phyloP scores from a whole-genome alignment of 805 yeast genomes.

The Lipomyces lipofer region DNA sequence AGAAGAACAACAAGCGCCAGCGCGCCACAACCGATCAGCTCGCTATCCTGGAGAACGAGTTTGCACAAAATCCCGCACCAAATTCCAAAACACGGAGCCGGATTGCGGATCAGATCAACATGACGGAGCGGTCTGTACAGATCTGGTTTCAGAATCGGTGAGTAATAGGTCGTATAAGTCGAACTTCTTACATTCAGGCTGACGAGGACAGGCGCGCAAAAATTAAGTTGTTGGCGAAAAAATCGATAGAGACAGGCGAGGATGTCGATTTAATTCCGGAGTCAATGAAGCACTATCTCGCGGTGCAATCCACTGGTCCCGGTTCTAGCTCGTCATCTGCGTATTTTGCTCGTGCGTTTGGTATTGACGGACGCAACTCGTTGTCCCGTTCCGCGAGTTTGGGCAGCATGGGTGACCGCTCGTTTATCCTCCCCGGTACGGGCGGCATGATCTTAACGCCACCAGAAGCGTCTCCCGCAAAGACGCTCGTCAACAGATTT shows the following conservation, averaged over 20 bases:
- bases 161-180: too few relatives aligned
- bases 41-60: constrained; percentile 65
- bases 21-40: constrained; percentile 82
- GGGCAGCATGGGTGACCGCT: constrained; percentile 11
- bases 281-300: constrained; percentile 28
- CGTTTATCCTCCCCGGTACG: constrained; percentile 10
- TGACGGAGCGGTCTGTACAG: constrained; percentile 85
- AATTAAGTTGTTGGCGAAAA: constrained; percentile 28
- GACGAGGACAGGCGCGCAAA: constrained; percentile 24
- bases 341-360: constrained; percentile 27
- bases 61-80: constrained; percentile 73
- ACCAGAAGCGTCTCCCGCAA: neutral
- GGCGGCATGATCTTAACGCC: constrained; percentile 18
- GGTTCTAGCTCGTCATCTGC: constrained; percentile 16
- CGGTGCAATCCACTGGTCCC: constrained; percentile 23
- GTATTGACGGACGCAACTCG: constrained; percentile 8
- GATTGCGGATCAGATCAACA: constrained; percentile 69
- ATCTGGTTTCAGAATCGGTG: constrained; percentile 85
- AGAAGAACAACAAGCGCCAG: constrained; percentile 52
- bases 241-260: constrained; percentile 29
- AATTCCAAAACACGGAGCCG: constrained; percentile 39
- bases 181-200: neutral
- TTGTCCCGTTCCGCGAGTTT: constrained; percentile 26
- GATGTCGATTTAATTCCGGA: constrained; percentile 28
- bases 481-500: constrained; percentile 12